Base-by-base conservation (phyloP, 768 basidiomycete species). In the Tylopilus sp. region DNA sequence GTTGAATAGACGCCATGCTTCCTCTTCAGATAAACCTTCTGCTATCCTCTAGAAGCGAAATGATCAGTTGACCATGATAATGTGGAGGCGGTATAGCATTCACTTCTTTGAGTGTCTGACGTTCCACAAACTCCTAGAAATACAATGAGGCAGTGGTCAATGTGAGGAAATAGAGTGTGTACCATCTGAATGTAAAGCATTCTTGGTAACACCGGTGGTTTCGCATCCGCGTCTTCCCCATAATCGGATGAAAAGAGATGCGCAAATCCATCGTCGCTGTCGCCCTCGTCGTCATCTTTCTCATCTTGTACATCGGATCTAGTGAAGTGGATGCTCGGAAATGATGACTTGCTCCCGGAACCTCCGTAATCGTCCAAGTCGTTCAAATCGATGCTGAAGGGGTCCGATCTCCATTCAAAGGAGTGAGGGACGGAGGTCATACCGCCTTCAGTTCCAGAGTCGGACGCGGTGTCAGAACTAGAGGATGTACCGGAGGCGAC, bases 151-250 rank as follows among this genome's bases (percentile, higher is more conserved):
- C n/a, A 3, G 15, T 18, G 5, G n/a, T 10, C 18, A 41, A 50
- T 6, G 31, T 23, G 17, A 2, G 4, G 20, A 13, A 22, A 3
- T 1, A 3, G 30, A 18, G 6, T n/a, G 52, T 42, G 44, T 74
- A 88, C 91, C 94, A 98, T 98, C 67, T 95, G 92, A 47, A 98
- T 98, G 63, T 95, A 98, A 18, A 97, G 71, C 8, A 86, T 91
- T 52, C 88, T 67, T 3, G 67, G 67, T 18, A 65, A 49, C 13
- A 69, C 65, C 6, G 54, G 60, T 30, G 57, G 60, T 53, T 65
- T 70, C 56, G 26, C 40, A 41, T 71, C 62, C 4, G 10, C 18
- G 11, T 75, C 75, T 6, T 73, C 70, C n/a, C 40, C 52, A 44
- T 62, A 65, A n/a, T 70, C 68, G 2, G 66, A 58, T 13, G 57